Base-by-base conservation (phyloP, 2,329 filamentous ascomycete genomes). In the Davidsoniella neocaledoniae region DNA sequence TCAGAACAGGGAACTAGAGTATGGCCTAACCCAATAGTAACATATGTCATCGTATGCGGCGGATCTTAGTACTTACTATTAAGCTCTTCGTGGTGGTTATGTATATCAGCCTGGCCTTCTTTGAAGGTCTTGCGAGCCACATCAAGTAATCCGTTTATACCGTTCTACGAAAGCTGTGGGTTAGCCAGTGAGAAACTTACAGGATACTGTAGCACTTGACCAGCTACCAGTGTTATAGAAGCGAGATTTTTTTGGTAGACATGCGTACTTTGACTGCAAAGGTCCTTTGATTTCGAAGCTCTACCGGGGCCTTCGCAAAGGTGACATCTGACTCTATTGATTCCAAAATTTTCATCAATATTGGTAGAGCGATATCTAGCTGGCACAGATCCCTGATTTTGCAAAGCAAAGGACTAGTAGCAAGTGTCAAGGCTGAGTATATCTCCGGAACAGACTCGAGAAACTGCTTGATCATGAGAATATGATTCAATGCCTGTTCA, bases 51-150 rank as follows among this genome's bases (percentile, higher is more conserved):
- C 21, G 21, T 23, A 23, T 43, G 14, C 1, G 9, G 12, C 5
- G n/a, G 7, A 6, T 23, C 38, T 41, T 7, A 5, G 8, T 8
- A 54, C 66, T 50, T 62, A 83, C 85, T 70, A 54, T 76, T 76
- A 9, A 95, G 63, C 14, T 77, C 72, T 19, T 76, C 71, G 2
- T 90, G 71, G 60, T 90, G 76, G 47, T 81, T 71, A 56, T 82
- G 74, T 3, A 86, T 76, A 61, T 94, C 86, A 45, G 82, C 76
- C 4, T 81, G 91, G 1, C 83, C 78, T 61, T 96, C 90, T 57
- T 91, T 93, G 65, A 91, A 95, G 0, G 86, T 86, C 58, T 87
- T 82, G 4, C 88, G 76, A 33, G 86, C 85, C 37, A 95, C 83
- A 63, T 95, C 90, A 3, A 96, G 74, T 51, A 95, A 74, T 2